Base-by-base conservation (phyloP, 1,284 basidiomycete genomes). In the Cutaneotrichosporon arboriforme region DNA sequence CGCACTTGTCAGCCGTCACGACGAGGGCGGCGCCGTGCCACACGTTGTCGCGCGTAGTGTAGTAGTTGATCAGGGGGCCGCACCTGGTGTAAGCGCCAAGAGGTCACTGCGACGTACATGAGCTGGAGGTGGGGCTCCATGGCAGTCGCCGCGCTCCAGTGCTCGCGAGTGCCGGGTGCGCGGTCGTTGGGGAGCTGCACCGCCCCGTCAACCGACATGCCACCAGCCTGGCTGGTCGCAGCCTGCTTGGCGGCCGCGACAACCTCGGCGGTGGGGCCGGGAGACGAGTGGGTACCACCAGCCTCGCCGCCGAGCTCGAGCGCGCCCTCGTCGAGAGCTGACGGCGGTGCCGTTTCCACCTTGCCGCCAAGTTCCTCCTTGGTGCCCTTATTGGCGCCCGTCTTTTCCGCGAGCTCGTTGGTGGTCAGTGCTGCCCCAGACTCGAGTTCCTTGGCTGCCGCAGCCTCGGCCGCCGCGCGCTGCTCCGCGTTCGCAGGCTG, bases 21-120 rank as follows among this genome's bases (percentile, higher is more conserved):
- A 92, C 81, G 71, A 92, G 74, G n/a, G 83, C 88, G 10, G 86
- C 87, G 18, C 91, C 93, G 62, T 86, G 82, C 88, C 90, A 97
- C 26, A 90, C 75, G 14, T 83, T 83, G 39, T 82, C 74, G 52
- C 83, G 77, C 22, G 90, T 96, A 71, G 97, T 93, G 72, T 94
- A 97, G 72, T 94, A 97, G 57, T 86, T 83, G 59, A 98, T 77
- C 38, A 97, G 79, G 12, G 93, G 93, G 1, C 92, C 92, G 50
- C 76, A 77, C 70, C 72, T 74, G 49, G 14, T 33, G 49, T 58
- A 21, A 49, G 47, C 41, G 20, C 4, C 20, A 17, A 13, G 18
- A 17, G 4, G 21, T 21, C 3, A 68, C 72, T 54, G 52, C 8
- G 13, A 42, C 47, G 17, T 39, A 76, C 75, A 77, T 74, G 46